Evolutionary conservation across 495 filamentous ascomycete species (phyloP).

Genomic region (Daldinia grandis): DNA sequence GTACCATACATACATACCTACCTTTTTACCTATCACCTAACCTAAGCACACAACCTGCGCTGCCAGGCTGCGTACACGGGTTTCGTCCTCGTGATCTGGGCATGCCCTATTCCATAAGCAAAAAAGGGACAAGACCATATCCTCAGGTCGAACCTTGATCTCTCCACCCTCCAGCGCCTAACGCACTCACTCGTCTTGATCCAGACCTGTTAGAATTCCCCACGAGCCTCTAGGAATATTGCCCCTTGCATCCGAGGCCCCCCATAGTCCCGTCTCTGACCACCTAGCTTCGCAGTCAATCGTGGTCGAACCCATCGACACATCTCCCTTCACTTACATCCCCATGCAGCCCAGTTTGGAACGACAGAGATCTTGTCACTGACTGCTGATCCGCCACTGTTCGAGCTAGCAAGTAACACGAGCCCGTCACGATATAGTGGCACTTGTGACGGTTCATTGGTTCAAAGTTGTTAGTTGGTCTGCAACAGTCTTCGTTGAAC

Average conservation of each 20-base stretch:
- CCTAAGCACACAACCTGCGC: not conserved
- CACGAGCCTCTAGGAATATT: constrained; percentile 39
- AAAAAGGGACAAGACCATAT: not conserved
- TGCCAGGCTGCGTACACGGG: constrained; percentile 5
- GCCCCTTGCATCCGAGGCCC: constrained; percentile 31
- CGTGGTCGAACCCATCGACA: constrained; percentile 23
- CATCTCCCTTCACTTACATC: constrained; percentile 11
- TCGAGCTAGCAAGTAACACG: constrained; percentile 19
- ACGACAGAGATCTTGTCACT: constrained; percentile 17
- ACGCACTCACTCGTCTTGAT: constrained; percentile 12
- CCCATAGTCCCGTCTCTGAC: constrained; percentile 29
- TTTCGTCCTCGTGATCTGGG: constrained; percentile 20
- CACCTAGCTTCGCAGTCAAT: constrained; percentile 29
- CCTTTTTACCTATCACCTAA: no score
- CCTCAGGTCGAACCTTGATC: constrained; percentile 32
- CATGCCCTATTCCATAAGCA: constrained; percentile 34
- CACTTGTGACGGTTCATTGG: constrained; percentile 12
- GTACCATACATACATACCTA: constrained; percentile 8
- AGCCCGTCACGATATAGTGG: constrained; percentile 27
- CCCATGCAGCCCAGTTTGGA: constrained; percentile 9
- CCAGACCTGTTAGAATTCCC: constrained; percentile 22
- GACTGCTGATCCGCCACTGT: constrained; percentile 24
- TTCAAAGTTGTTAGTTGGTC: constrained; percentile 15
- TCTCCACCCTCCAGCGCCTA: constrained; percentile 35
- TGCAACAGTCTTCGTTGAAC: constrained; percentile 10